Evolutionary conservation across 805 yeast genomes (phyloP), one percentile per base, ranked within the genome.

Genomic region (Candida alai): DNA sequence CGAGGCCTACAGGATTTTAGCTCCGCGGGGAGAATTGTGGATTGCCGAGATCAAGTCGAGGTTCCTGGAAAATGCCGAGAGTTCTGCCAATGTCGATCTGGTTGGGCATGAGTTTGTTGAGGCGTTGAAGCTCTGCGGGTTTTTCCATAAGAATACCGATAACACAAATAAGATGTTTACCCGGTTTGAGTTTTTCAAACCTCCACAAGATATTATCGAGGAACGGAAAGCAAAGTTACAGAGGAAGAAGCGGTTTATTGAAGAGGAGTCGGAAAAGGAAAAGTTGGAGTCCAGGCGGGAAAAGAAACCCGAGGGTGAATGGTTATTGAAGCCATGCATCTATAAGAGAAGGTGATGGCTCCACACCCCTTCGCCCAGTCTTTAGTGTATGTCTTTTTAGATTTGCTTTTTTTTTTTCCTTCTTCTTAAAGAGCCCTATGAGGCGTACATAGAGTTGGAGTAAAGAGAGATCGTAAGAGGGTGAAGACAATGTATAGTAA

Each of bases 11-110:
- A 71, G 99, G 50, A 68, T 93, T 12, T 65, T 93, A 34, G 80
- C 87, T 7, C 96, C 96, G 27, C 72, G 87, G 40, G 97, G 99
- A 18, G 96, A 90, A 55, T 62, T 93, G 30, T 93, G 98, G 98
- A 87, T 93, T 30, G 93, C 97, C 2, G 99, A 93, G 56, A 93
- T 93, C 61, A 90, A 90, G 60, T 86, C 96, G 1, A 70, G 99
- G 51, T 85, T 93, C 49, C 65, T 76, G 5, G 96, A 88, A 49
- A 58, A 62, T 10, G 13, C 9, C 13, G 39, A 51, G 11, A 56
- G 51, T 19, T 52, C 47, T 29, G 38, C 44, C 13, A 45, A 38
- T 15, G 43, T 49, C 23, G 54, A 76, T 57, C 59, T 74, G 33
- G 54, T 64, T 1, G 90, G 90, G 11, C 73, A 73, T n/a, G 89